Conservation (phyloP, 1,139 yeast genomes). For the Yamadazyma songkhlaensis region DNA sequence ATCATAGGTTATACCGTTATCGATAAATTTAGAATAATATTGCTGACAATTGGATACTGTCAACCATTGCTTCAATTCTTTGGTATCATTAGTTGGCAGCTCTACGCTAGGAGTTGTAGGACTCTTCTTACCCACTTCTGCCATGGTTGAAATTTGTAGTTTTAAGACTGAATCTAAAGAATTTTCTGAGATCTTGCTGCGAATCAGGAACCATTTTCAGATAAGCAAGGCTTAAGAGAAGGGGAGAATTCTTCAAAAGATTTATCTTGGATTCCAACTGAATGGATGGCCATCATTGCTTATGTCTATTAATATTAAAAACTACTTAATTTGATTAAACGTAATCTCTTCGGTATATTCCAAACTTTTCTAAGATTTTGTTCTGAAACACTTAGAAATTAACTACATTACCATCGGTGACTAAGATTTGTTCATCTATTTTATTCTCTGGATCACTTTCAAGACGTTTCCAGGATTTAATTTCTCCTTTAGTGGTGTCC, state of each 20-base stretch:
- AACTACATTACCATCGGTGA: slow-evolving; percentile 42
- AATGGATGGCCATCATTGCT: too few species aligned
- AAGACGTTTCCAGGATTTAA: slow-evolving; percentile 71
- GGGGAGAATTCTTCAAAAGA: too few species aligned
- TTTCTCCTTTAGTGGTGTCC: slow-evolving; percentile 50
- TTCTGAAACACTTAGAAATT: slow-evolving; percentile 11
- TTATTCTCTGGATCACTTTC: slow-evolving; percentile 49
- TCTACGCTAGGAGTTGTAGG: slow-evolving; percentile 2
- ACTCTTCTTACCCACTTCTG: slow-evolving; percentile 3
- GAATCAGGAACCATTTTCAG: not conserved
- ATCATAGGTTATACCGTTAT: slow-evolving; percentile 57
- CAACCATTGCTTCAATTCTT: slow-evolving; percentile 38
- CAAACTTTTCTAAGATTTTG: too few species aligned
- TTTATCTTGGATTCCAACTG: too few species aligned
- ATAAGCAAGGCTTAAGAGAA: not conserved
- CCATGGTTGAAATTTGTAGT: not conserved
- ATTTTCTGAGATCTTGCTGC: not conserved
- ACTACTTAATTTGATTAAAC: too few species aligned
- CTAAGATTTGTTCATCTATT: slow-evolving; percentile 61
- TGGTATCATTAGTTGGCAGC: slow-evolving; percentile 10
- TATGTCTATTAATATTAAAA: too few species aligned
- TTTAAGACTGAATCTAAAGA: too few species aligned
- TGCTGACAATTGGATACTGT: slow-evolving; percentile 36
- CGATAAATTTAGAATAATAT: slow-evolving; percentile 32
- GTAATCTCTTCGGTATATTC: too few species aligned